phyloP scores from a whole-genome alignment of 805 yeast genomes.

The Groenewaldozyma salmanticensis region DNA sequence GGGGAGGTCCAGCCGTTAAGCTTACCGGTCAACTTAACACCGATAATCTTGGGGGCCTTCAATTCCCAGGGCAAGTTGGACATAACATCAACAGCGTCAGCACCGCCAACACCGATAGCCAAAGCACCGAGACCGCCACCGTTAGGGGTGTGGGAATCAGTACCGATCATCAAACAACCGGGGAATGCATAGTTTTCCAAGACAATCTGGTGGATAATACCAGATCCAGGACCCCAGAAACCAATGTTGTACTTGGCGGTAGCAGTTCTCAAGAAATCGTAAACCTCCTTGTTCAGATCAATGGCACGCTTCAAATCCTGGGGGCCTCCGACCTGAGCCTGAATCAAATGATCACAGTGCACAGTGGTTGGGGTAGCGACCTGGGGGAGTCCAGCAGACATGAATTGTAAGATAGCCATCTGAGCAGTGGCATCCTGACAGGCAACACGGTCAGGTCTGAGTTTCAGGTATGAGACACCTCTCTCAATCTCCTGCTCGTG shows the following conservation, averaged over 20 bases:
- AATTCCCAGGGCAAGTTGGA: slow-evolving; percentile 93
- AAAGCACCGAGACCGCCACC: slow-evolving; percentile 98
- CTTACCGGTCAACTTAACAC: slow-evolving; percentile 87
- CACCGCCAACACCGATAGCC: slow-evolving; percentile 99
- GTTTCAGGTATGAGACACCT: slow-evolving; percentile 83
- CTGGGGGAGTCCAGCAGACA: slow-evolving; percentile 86
- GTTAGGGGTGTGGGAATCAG: slow-evolving; percentile 96
- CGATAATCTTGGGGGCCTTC: slow-evolving; percentile 91
- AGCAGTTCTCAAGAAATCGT: slow-evolving; percentile 79
- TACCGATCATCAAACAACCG: slow-evolving; percentile 92
- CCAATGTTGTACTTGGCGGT: slow-evolving; percentile 94
- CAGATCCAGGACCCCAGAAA: slow-evolving; percentile 98
- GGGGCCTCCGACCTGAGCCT: slow-evolving; percentile 86
- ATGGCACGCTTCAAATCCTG: slow-evolving; percentile 79
- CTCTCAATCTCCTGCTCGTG: slow-evolving; percentile 75
- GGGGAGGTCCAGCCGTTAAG: slow-evolving; percentile 96
- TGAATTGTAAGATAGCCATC: slow-evolving; percentile 93
- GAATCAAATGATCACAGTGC: slow-evolving; percentile 96
- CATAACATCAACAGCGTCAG: slow-evolving; percentile 96
- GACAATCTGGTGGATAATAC: slow-evolving; percentile 94
- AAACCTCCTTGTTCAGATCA: slow-evolving; percentile 86
- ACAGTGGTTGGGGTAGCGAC: slow-evolving; percentile 94
- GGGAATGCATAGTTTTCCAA: slow-evolving; percentile 96
- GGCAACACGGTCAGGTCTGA: slow-evolving; percentile 96
- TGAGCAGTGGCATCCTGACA: slow-evolving; percentile 99